These are phyloP conservation scores for Globisporangium abappressorium DNA, from an alignment of 352 stramenopile species.

Conservation along the genomic window DNA sequence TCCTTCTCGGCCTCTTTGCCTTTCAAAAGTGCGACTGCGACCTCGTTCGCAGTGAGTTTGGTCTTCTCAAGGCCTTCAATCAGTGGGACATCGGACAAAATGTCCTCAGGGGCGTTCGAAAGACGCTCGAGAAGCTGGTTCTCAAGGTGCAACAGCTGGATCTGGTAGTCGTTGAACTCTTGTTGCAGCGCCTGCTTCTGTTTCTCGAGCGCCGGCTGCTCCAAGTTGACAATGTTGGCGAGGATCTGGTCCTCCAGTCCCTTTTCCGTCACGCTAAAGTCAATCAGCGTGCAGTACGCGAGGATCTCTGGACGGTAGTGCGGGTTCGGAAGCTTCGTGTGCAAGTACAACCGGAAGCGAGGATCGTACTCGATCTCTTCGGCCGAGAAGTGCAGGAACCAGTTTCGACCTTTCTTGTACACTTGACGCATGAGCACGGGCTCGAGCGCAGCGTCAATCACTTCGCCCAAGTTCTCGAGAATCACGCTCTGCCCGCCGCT, in stretches of 20 bases:
- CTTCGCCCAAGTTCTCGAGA: conserved; percentile 87
- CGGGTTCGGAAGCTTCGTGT: conserved; percentile 91
- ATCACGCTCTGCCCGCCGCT: conserved; percentile 79
- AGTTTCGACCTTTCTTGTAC: conserved; percentile 85
- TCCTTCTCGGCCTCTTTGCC: conserved; percentile 87
- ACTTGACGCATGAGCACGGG: conserved; percentile 88
- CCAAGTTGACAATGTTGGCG: conserved; percentile 85
- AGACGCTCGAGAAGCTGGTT: conserved; percentile 88
- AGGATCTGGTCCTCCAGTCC: conserved; percentile 90
- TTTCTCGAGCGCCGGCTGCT: conserved; percentile 87
- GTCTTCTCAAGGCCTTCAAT: conserved; percentile 92
- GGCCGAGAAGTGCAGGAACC: conserved; percentile 85
- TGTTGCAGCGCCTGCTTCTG: conserved; percentile 87
- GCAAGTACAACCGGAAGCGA: conserved; percentile 85
- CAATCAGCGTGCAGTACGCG: conserved; percentile 92
- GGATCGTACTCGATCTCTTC: conserved; percentile 90
- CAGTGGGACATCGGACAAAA: conserved; percentile 88
- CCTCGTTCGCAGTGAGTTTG: conserved; percentile 88
- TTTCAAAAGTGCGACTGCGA: conserved; percentile 74
- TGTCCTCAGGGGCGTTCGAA: conserved; percentile 91
- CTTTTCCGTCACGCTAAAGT: conserved; percentile 92
- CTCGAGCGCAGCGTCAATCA: conserved; percentile 85
- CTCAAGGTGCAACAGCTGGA: conserved; percentile 88
- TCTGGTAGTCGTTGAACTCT: conserved; percentile 92
- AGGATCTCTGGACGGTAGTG: conserved; percentile 92